Evolutionary conservation across 176 grass and related monocot species (phyloP).

Genomic region (Raddia guianensis): DNA sequence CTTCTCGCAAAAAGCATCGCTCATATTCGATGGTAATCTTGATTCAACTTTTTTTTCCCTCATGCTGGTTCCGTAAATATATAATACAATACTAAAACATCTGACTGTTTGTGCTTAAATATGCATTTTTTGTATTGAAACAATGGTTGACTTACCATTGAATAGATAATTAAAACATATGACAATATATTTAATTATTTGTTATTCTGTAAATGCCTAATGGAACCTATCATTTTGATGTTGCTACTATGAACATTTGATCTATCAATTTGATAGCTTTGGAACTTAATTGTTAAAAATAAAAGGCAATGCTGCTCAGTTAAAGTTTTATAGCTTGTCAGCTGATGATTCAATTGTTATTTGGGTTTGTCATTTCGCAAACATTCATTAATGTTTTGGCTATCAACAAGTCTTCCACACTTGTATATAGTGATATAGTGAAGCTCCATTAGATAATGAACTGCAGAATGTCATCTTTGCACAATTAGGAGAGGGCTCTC

Average conservation of each 20-base stretch:
- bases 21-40: slow-evolving; percentile 76
- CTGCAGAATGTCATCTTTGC: slow-evolving; percentile 13
- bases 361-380: background rate
- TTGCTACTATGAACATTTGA: slow-evolving; percentile 2
- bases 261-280: slow-evolving; percentile 17
- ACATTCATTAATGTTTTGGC: background rate
- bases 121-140: background rate
- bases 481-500: background rate
- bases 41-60: slow-evolving; percentile 7
- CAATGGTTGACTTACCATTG: background rate
- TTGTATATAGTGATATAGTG: slow-evolving; percentile 8
- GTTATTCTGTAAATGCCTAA: slow-evolving; percentile 13
- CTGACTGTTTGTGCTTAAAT: background rate
- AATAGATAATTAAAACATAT: slow-evolving; percentile 24
- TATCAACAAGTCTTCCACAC: background rate
- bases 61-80: background rate
- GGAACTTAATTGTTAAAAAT: background rate
- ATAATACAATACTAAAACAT: slow-evolving; percentile 23
- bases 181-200: background rate
- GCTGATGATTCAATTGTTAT: slow-evolving; percentile 24
- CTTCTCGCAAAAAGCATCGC: slow-evolving; percentile 67
- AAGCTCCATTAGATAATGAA: background rate
- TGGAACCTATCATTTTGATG: slow-evolving; percentile 30
- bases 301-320: background rate
- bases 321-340: background rate